phyloP scores from a whole-genome alignment of 345 rosid species.

The Alliaria petiolata region DNA sequence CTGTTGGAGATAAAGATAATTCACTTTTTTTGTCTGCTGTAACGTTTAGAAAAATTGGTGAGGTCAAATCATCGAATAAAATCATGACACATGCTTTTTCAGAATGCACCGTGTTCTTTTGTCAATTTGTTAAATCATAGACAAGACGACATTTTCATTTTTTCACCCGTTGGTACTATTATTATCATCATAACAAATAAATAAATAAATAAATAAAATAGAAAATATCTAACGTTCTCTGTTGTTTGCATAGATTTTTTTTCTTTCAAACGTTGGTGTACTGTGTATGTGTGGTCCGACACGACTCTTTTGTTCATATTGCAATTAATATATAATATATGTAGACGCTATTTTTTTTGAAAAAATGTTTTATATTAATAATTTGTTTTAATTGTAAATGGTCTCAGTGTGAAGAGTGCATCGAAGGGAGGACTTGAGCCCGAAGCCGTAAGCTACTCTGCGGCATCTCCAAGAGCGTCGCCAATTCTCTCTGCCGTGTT shows the following conservation, averaged over 20 bases:
- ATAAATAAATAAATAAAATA: background rate
- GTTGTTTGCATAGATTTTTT: conserved; percentile 11
- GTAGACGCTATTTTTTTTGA: no score
- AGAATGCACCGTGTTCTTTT: background rate
- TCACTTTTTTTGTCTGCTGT: background rate
- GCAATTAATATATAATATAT: background rate
- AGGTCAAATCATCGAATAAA: conserved; percentile 26
- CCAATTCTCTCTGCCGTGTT: background rate
- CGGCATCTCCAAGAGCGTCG: conserved; percentile 13
- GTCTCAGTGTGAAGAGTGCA: conserved; percentile 30
- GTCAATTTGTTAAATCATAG: conserved; percentile 27
- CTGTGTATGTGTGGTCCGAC: conserved; percentile 27
- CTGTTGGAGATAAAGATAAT: background rate
- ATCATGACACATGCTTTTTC: background rate
- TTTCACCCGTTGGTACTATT: conserved; percentile 20
- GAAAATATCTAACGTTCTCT: conserved; percentile 14
- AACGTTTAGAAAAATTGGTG: conserved; percentile 5
- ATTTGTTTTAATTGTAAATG: background rate
- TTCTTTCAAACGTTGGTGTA: conserved; percentile 18
- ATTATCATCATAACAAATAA: background rate
- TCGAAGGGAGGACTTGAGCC: conserved; percentile 13
- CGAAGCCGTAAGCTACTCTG: conserved; percentile 32
- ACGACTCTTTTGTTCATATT: conserved; percentile 25
- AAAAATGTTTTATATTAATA: no score
- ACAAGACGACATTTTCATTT: conserved; percentile 15